Evolutionary conservation across 768 basidiomycete species (phyloP), one percentile per base, ranked within the genome.

Genomic region (Filobasidium floriforme): DNA sequence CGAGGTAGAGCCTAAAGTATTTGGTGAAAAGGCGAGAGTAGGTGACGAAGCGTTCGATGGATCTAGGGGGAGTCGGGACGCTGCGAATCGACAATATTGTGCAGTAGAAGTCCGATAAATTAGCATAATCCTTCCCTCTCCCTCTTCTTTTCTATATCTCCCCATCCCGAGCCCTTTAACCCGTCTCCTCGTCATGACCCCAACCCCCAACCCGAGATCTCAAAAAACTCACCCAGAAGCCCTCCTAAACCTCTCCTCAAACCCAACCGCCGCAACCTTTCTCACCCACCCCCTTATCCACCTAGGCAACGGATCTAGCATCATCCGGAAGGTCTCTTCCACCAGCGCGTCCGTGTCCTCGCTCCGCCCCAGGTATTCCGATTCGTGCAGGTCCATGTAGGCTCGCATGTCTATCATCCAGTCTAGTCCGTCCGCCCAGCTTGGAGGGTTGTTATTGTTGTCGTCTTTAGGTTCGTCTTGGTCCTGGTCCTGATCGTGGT

Each of bases 21-120:
- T 72, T 90, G 67, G 85, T 87, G 71, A 85, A 84, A 61, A 77
- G 89, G 19, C 88, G 88, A 3, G 87, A 89, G 15, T 22, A 19
- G 41, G 10, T 26, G 43, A 63, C 61, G 24, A 37, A 18, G 43
- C 41, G 43, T 32, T 32, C 24, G 14, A 57, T 57, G 5, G 54
- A 15, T 28, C 26, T 4, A 1, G 54, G 29, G n/a, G 54, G 54
- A 5, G 15, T 24, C 4, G 22, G 24, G 12, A 57, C 24, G 54
- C 40, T 61, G 60, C 44, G n/a, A n/a, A n/a, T n/a, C n/a, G n/a
- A n/a, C n/a, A n/a, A n/a, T n/a, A n/a, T n/a, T n/a, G n/a, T n/a
- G n/a, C n/a, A n/a, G n/a, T n/a, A n/a, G n/a, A n/a, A n/a, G n/a
- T n/a, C n/a, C n/a, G n/a, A n/a, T n/a, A n/a, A n/a, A n/a, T n/a